Percentiles rank a stretch among this genome's conserved stretches.
phyloP scores from a whole-genome alignment of 495 filamentous ascomycete genomes.

The Cercophora sp. region DNA sequence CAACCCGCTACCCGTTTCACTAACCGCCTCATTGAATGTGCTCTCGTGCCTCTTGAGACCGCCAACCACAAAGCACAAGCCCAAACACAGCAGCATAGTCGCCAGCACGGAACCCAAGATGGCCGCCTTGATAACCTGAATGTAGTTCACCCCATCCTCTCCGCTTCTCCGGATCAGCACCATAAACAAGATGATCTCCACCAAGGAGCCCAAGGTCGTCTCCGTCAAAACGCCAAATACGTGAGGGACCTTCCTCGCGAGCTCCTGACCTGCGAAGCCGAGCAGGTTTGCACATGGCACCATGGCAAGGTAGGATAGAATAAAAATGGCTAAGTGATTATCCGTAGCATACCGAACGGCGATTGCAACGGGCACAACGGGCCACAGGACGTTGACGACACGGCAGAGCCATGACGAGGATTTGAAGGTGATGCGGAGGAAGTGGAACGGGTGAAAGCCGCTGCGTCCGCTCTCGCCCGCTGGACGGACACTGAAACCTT shows the following conservation, averaged over 20 bases:
- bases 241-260: constrained; percentile 74
- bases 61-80: constrained; percentile 63
- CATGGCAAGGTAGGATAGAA: constrained; percentile 58
- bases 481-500: constrained; percentile 17
- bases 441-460: constrained; percentile 41
- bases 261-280: constrained; percentile 77
- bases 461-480: constrained; percentile 42
- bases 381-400: constrained; percentile 48
- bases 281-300: constrained; percentile 83
- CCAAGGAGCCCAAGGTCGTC: constrained; percentile 69
- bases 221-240: constrained; percentile 75
- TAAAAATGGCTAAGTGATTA: constrained; percentile 44
- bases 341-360: constrained; percentile 44
- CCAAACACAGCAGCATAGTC: constrained; percentile 39
- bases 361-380: constrained; percentile 51
- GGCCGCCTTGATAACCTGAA: constrained; percentile 64
- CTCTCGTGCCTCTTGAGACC: constrained; percentile 63
- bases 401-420: constrained; percentile 39
- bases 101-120: constrained; percentile 35
- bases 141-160: constrained; percentile 33
- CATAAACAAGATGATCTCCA: constrained; percentile 83
- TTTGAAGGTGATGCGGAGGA: constrained; percentile 38
- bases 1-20: constrained; percentile 76
- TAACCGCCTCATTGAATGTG: constrained; percentile 69
- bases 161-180: constrained; percentile 48